phyloP scores from a whole-genome alignment of 257 asterid species.

The Petunia axillaris region DNA sequence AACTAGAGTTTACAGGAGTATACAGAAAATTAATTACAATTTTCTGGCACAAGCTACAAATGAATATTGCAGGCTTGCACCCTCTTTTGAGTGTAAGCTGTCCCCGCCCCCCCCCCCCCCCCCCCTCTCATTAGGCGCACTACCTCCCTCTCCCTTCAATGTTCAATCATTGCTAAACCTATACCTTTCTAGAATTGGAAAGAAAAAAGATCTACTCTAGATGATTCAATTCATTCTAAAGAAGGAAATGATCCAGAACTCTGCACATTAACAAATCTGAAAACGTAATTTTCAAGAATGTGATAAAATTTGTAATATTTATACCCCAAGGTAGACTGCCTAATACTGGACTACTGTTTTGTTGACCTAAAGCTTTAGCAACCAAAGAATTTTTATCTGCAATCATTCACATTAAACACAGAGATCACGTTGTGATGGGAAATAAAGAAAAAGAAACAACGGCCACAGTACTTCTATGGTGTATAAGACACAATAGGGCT shows the following conservation, averaged over 20 bases:
- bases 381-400: not conserved
- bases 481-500: too few relatives aligned
- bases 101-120: not conserved
- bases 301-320: conserved; percentile 1
- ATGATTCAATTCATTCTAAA: conserved; percentile 11
- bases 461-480: not conserved
- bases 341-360: not conserved
- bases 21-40: not conserved
- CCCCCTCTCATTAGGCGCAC: not conserved
- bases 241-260: conserved; percentile 15
- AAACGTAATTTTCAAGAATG: not conserved
- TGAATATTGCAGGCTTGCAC: conserved; percentile 6
- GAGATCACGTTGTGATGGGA: not conserved
- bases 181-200: not conserved
- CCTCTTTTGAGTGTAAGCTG: not conserved
- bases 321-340: not conserved
- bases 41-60: conserved; percentile 12
- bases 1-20: not conserved
- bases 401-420: not conserved
- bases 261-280: conserved; percentile 7
- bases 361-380: not conserved
- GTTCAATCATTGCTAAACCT: not conserved
- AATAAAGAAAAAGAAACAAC: not conserved
- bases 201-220: not conserved
- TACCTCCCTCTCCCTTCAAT: not conserved